Evolutionary conservation across 2,329 filamentous ascomycete species (phyloP), one percentile per base, ranked within the genome.

Genomic region (Colletotrichum trifolii): DNA sequence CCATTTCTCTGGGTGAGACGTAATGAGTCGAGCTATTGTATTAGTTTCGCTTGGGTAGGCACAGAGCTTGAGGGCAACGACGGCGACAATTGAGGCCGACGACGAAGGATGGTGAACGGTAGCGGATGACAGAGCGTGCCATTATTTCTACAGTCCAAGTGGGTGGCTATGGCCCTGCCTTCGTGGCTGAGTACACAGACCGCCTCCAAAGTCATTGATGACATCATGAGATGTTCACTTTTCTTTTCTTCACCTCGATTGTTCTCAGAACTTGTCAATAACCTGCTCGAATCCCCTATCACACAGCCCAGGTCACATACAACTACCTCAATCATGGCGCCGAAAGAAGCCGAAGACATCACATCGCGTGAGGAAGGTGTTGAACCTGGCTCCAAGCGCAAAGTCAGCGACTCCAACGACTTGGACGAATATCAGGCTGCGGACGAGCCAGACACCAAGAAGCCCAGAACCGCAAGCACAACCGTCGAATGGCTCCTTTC

Each of bases 151-250:
- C 25, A 25, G 25, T 25, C 25, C 25, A 25, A 1, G 25, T 25
- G 25, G 25, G 25, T 25, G 25, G 25, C 25, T 5, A 42, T 42
- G 39, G 13, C 39, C 13, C 6, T 42, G 39, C 39, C 10, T 42
- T 6, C 13, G 10, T 42, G 39, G 33, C 13, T 12, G 45, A 2
- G 50, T 25, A 15, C 17, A 53, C 39, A 54, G 52, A 54, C 39
- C 25, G 39, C 25, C 13, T 35, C 17, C 4, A 34, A 25, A 1
- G 25, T 4, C 25, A 34, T 45, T 40, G 39, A 45, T 54, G 38
- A 54, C 52, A 43, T 54, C 52, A 54, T 54, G 25, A n/a, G 39
- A 42, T n/a, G 39, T 38, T 54, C 13, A 38, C 11, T 17, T 36
- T n/a, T 9, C 4, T 7, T 34, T 6, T 11, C n/a, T 34, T 36